Base-by-base conservation (phyloP, 495 filamentous ascomycete genomes). In the Penicillium turbatum region DNA sequence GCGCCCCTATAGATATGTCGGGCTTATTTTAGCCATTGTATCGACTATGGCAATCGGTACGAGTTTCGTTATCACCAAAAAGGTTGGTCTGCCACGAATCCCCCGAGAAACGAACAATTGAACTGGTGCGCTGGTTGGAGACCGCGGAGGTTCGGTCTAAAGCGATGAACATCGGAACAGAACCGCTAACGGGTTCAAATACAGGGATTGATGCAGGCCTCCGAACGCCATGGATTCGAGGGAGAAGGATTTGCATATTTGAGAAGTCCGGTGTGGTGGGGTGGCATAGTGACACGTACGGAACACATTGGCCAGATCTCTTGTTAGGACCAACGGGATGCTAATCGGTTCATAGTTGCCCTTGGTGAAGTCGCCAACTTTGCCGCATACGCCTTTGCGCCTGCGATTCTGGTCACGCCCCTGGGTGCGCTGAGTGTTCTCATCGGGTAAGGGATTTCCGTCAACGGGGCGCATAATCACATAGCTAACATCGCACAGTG, bases 1-100 rank as follows among this genome's bases (percentile, higher is more conserved):
- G 30, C 32, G 37, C 26, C 55, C 43, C 35, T 49, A 8, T 40
- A 96, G 90, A 80, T 96, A 96, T 68, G 82, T 96, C 66, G 92
- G 91, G 60, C 77, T 96, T 64, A 80, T 86, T 53, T 72, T 98
- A 72, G 93, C 93, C 79, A 86, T 98, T 64, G 77, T 84, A 24
- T 95, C 90, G 35, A 95, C 91, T 65, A 80, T 97, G 78, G 92
- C 90, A 53, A 97, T 97, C 69, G 92, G 92, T 86, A 87, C 88
- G 27, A 95, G 90, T 79, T 95, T 96, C 67, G 89, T 96, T 54
- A 91, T 96, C 60, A 95, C 90, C 34, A 95, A 96, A 71, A 92
- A 90, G 81, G 88, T 92, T 70, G 65, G 74, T 75, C 42, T 52
- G 27, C 40, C 37, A 16, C 3, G 2, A n/a, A 12, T 38, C n/a